Evolutionary conservation across 1,284 basidiomycete species (phyloP), one percentile per base, ranked within the genome.

Genomic region (Trametes versicolor): DNA sequence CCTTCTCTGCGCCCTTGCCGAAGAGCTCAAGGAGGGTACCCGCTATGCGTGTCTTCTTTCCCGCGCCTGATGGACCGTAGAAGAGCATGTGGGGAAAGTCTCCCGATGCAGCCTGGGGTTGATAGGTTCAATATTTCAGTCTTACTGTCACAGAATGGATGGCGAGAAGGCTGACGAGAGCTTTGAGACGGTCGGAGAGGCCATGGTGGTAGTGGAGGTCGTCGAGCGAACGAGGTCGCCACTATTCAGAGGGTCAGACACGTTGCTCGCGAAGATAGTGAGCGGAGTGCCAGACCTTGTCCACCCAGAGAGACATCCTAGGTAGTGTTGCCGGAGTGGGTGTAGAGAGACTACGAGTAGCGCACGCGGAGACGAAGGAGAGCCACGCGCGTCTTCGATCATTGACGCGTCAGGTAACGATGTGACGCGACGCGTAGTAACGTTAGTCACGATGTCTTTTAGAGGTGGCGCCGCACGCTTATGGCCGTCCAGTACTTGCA

Each of bases 51-150:
- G 98, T 99, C 86, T 99, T 99, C 83, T 99, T 99, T 21, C 97
- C 97, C 10, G 97, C 96, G 21, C 97, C 97, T 5, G 94, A 95
- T 2, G 97, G 98, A 0, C 97, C 98, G 75, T 99, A 99, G 81
- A 99, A 98, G 13, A 99, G 87, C 82, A 98, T 92, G 76, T 99
- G 97, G 7, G 97, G 97, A 74, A 99, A 98, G 82, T 99, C 98
- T 2, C 94, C 94, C 0, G 94, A 93, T 0, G 90, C 85, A 1
- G 95, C 90, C 93, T 94, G 54, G 6, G 25, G 9, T 13, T 12
- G 9, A 43, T 23, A 37, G 8, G 21, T 43, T 48, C 15, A 60
- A n/a, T 21, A 27, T 25, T 21, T 34, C 52, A 34, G n/a, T 29
- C 8, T 58, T 32, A 37, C 12, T 13, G 13, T 9, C 5, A 12